These are phyloP conservation scores for Oehlia diaphana DNA, from an alignment of 192 early-diverging fungal species.

Conservation along the genomic window DNA sequence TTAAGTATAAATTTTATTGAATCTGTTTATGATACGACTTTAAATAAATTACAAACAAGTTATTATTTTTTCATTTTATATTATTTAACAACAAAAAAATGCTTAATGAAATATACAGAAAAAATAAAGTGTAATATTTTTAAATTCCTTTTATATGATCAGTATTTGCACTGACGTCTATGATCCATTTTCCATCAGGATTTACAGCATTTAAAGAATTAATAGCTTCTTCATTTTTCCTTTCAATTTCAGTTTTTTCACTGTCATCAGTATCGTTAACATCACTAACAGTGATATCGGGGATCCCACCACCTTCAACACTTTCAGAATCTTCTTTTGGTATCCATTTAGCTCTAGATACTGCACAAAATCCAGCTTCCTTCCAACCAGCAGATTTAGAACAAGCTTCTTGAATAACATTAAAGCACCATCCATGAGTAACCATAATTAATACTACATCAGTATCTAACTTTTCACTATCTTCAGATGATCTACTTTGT, in stretches of 20 bases:
- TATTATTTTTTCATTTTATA: no score
- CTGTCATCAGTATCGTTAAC: neutral
- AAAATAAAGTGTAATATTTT: neutral
- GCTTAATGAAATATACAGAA: no score
- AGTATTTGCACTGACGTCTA: neutral
- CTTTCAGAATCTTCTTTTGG: constrained; percentile 1
- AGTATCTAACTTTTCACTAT: neutral
- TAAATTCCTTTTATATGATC: constrained; percentile 18
- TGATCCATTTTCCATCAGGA: constrained; percentile 5
- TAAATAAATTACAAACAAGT: no score
- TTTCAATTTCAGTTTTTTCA: neutral
- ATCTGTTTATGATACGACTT: no score
- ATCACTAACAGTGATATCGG: neutral
- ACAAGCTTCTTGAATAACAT: constrained; percentile 21
- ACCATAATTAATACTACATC: constrained; percentile 16
- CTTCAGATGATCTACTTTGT: neutral
- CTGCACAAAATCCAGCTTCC: constrained; percentile 1
- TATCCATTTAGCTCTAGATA: constrained; percentile 16
- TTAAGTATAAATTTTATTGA: no score
- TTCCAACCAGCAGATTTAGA: neutral
- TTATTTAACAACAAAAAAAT: no score
- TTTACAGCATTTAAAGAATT: neutral
- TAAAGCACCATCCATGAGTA: constrained; percentile 20
- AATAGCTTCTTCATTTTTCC: neutral
- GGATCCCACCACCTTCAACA: neutral